Percentiles rank a stretch among this genome's conserved stretches.
phyloP scores from a whole-genome alignment of 768 basidiomycete species.

The Hebeloma cylindrosporum region DNA sequence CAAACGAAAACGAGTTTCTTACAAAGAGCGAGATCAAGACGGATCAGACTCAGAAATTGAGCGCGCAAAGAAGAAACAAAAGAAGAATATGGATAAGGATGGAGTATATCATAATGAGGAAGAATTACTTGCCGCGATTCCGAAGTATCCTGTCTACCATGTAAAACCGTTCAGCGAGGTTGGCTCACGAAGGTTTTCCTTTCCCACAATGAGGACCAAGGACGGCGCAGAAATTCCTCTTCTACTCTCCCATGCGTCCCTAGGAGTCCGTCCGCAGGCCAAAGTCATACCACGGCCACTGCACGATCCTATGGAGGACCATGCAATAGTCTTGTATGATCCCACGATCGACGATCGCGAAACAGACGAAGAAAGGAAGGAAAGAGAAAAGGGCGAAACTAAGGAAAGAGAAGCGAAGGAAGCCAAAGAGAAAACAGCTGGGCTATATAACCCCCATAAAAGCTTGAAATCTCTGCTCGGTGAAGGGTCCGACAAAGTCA shows the following conservation, averaged over 20 bases:
- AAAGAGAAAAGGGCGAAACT: conserved; percentile 71
- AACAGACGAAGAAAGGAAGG: conserved; percentile 81
- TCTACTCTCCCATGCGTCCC: conserved; percentile 63
- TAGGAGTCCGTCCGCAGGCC: conserved; percentile 82
- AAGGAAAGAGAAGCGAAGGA: conserved; percentile 63
- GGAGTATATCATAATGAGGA: conserved; percentile 59
- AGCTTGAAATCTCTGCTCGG: conserved; percentile 79
- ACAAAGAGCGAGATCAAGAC: conserved; percentile 67
- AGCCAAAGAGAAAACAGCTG: conserved; percentile 66
- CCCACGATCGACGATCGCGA: conserved; percentile 93
- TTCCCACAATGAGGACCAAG: conserved; percentile 78
- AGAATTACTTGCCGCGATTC: conserved; percentile 60
- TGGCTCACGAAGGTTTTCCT: conserved; percentile 64
- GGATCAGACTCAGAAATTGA: conserved; percentile 61
- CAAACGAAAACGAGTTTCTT: conserved; percentile 87
- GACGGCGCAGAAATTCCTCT: conserved; percentile 62
- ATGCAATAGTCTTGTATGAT: conserved; percentile 96
- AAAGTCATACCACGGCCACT: conserved; percentile 86
- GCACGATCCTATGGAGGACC: conserved; percentile 97
- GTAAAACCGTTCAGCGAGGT: conserved; percentile 73
- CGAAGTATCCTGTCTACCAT: conserved; percentile 76
- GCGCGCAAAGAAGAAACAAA: conserved; percentile 58
- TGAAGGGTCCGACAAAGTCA: conserved; percentile 63
- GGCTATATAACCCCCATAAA: conserved; percentile 89
- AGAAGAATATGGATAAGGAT: conserved; percentile 56